Conservation (phyloP, 768 basidiomycete species). For the Agaricus bisporus region DNA sequence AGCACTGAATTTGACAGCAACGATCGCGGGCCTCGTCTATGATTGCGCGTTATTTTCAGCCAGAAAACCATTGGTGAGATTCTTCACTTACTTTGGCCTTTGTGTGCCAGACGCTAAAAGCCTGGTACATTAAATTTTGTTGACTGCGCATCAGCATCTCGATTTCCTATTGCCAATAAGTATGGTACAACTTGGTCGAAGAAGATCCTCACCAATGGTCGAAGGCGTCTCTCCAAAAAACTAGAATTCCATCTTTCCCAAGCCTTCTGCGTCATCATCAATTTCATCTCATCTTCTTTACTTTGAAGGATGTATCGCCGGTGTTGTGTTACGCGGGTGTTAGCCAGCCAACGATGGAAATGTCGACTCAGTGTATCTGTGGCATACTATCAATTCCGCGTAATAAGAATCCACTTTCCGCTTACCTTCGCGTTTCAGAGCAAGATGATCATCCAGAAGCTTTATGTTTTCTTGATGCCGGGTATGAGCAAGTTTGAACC, state of each 20-base stretch:
- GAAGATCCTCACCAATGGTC: slow-evolving; percentile 44
- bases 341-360: slow-evolving; percentile 66
- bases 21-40: slow-evolving; percentile 72
- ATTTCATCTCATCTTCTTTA: slow-evolving; percentile 58
- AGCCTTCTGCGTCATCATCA: slow-evolving; percentile 40
- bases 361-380: slow-evolving; percentile 66
- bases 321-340: slow-evolving; percentile 54
- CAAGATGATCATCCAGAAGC: slow-evolving; percentile 77
- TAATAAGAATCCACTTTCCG: background rate
- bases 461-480: slow-evolving; percentile 1
- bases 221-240: slow-evolving; percentile 58
- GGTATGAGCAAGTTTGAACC: background rate
- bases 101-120: slow-evolving; percentile 69
- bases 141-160: slow-evolving; percentile 53
- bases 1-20: slow-evolving; percentile 50
- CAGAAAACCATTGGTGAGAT: background rate
- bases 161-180: slow-evolving; percentile 40
- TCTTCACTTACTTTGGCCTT: slow-evolving; percentile 52
- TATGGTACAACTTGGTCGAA: background rate
- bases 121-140: slow-evolving; percentile 55
- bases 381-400: slow-evolving; percentile 5
- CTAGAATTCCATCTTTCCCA: slow-evolving; percentile 83
- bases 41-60: background rate
- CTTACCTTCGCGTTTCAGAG: slow-evolving; percentile 75
- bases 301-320: slow-evolving; percentile 52